Evolutionary conservation across 768 basidiomycete species (phyloP).

Genomic region (Suillus occidentalis): DNA sequence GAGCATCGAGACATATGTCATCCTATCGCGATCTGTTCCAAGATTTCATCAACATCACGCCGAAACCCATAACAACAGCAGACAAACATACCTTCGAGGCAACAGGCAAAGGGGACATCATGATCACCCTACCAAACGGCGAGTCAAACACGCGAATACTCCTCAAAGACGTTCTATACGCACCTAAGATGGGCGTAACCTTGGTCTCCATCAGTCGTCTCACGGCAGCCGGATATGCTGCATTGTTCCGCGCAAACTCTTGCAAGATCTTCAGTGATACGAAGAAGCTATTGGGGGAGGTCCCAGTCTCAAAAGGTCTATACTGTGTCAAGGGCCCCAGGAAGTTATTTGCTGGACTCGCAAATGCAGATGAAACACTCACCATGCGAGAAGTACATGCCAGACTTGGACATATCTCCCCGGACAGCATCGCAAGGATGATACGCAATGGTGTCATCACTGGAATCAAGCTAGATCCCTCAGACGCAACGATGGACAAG

Average conservation of each 20-base stretch:
- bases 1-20: no score
- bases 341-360: neutral
- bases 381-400: constrained; percentile 34
- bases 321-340: neutral
- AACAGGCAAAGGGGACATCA: constrained; percentile 20
- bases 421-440: constrained; percentile 20
- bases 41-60: no score
- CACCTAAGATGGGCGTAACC: constrained; percentile 19
- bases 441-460: constrained; percentile 30
- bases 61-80: constrained; percentile 5
- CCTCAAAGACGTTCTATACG: constrained; percentile 21
- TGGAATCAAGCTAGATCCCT: constrained; percentile 28
- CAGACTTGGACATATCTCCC: constrained; percentile 36
- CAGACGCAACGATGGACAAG: constrained; percentile 21
- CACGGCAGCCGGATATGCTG: constrained; percentile 8
- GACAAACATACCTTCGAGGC: constrained; percentile 25
- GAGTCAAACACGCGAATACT: neutral
- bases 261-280: constrained; percentile 15
- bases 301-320: neutral
- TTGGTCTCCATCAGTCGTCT: constrained; percentile 18
- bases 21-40: no score
- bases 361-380: constrained; percentile 16
- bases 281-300: constrained; percentile 13
- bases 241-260: constrained; percentile 12
- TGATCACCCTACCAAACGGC: constrained; percentile 25